Evolutionary conservation across 495 filamentous ascomycete species (phyloP).

Genomic region (Penicillium herquei): DNA sequence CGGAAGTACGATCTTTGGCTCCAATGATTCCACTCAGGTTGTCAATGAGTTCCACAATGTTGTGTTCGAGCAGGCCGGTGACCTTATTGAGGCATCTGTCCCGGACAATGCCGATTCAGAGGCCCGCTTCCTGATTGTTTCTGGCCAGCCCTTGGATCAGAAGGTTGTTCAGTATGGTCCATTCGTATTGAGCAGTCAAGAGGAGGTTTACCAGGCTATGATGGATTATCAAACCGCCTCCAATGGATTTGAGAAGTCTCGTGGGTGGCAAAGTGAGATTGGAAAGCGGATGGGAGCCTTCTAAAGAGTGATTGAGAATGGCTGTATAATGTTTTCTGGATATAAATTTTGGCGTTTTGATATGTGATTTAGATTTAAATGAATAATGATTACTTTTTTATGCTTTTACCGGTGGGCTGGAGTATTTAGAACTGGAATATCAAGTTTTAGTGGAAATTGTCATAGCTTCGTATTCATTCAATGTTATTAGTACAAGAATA

Average conservation of each 20-base stretch:
- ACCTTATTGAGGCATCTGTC: conserved; percentile 68
- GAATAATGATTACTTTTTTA: neutral
- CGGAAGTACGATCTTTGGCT: conserved; percentile 67
- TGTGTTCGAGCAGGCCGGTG: conserved; percentile 79
- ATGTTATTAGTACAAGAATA: too few relatives aligned
- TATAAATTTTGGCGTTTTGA: neutral
- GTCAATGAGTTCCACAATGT: conserved; percentile 82
- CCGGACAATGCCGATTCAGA: conserved; percentile 64
- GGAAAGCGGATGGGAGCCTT: conserved; percentile 71
- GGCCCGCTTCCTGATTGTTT: conserved; percentile 73
- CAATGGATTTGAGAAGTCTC: conserved; percentile 89
- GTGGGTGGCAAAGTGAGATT: conserved; percentile 88
- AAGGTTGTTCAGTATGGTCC: conserved; percentile 95
- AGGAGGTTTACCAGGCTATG: conserved; percentile 89
- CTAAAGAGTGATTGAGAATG: neutral
- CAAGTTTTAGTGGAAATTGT: too few relatives aligned
- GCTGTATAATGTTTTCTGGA: neutral
- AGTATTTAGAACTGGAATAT: too few relatives aligned
- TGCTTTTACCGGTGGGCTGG: neutral
- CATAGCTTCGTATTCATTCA: too few relatives aligned
- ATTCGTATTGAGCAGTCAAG: conserved; percentile 80
- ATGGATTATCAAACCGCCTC: conserved; percentile 77
- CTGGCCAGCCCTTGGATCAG: conserved; percentile 85
- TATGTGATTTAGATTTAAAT: neutral
- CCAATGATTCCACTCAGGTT: conserved; percentile 50